A percentile compares a stretch with the other conserved stretches of the same genome.
These are phyloP conservation scores for Ulota crispa DNA, from an alignment of 225 moss, liverwort and hornwort species.

Conservation along the genomic window DNA sequence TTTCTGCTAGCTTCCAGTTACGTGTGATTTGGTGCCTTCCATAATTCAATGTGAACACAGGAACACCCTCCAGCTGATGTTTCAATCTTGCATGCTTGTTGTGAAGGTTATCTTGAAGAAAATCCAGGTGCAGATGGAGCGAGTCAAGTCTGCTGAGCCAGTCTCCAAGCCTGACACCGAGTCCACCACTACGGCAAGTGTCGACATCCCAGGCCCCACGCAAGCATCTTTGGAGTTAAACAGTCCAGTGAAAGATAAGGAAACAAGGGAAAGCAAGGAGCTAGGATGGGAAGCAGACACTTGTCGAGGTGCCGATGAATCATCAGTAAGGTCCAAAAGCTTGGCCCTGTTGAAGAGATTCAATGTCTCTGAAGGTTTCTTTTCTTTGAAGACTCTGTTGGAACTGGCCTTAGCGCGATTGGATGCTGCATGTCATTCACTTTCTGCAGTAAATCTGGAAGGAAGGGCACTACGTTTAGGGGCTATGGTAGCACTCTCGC, in stretches of 20 bases:
- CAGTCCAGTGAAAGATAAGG: slow-evolving; percentile 29
- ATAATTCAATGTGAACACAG: not conserved
- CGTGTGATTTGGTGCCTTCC: not conserved
- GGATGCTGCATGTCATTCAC: slow-evolving; percentile 31
- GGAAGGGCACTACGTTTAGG: slow-evolving; percentile 48
- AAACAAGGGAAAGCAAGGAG: slow-evolving; percentile 24
- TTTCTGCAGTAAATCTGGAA: slow-evolving; percentile 31
- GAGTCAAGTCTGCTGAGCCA: slow-evolving; percentile 32
- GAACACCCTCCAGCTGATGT: not conserved
- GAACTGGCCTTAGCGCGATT: slow-evolving; percentile 64
- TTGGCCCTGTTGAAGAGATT: slow-evolving; percentile 47
- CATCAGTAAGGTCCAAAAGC: slow-evolving; percentile 28
- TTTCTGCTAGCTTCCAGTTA: not conserved
- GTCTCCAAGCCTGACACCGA: slow-evolving; percentile 17
- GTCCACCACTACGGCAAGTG: slow-evolving; percentile 22
- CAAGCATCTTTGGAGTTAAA: slow-evolving; percentile 20
- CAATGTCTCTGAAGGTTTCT: slow-evolving; percentile 58
- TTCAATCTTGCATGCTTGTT: slow-evolving; percentile 13
- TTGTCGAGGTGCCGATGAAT: slow-evolving; percentile 28
- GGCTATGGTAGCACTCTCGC: slow-evolving; percentile 52
- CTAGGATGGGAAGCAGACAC: slow-evolving; percentile 21
- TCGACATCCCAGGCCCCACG: slow-evolving; percentile 10
- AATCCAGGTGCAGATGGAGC: slow-evolving; percentile 36
- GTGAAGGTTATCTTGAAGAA: slow-evolving; percentile 45
- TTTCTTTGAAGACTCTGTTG: slow-evolving; percentile 59